Evolutionary conservation across 495 filamentous ascomycete species (phyloP), one percentile per base, ranked within the genome.

Genomic region (Physcia stellaris): DNA sequence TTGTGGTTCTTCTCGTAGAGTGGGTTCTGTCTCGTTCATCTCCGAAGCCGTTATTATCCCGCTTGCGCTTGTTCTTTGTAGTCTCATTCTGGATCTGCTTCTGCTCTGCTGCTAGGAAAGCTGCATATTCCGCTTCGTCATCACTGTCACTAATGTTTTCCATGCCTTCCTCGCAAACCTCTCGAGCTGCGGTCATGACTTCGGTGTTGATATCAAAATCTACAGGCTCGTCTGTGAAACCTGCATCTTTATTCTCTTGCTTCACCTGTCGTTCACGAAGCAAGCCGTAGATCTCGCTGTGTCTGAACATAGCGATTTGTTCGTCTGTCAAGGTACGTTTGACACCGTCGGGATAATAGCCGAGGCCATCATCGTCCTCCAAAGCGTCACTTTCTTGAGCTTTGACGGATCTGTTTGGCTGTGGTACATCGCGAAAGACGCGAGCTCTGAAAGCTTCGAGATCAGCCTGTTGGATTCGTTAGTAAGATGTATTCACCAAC

Each of bases 321-420:
- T 83, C 82, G 55, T 94, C 83, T 2, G 92, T 96, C 35, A 98
- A 62, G 5, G 86, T 94, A 4, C 92, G 77, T 55, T 93, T 93
- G 38, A 76, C 73, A 11, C 92, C 88, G 47, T 96, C 87, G 4
- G 70, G 62, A 52, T 95, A 98, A 57, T 86, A 90, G 17, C 87
- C 92, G 10, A 94, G 68, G 6, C 64, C 79, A 47, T 90, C 80
- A 12, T 83, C 77, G 15, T 79, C 69, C 4, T 69, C 64, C n/a
- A n/a, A n/a, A n/a, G n/a, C n/a, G n/a, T n/a, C n/a, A n/a, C n/a
- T n/a, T n/a, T n/a, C n/a, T n/a, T n/a, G n/a, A n/a, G n/a, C n/a
- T n/a, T n/a, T n/a, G n/a, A n/a, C n/a, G n/a, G n/a, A n/a, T n/a
- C n/a, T n/a, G n/a, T n/a, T n/a, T n/a, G n/a, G n/a, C n/a, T n/a